Evolutionary conservation across 208 protist genomes (phyloP).

Genomic region (Trypanosoma theileri): DNA sequence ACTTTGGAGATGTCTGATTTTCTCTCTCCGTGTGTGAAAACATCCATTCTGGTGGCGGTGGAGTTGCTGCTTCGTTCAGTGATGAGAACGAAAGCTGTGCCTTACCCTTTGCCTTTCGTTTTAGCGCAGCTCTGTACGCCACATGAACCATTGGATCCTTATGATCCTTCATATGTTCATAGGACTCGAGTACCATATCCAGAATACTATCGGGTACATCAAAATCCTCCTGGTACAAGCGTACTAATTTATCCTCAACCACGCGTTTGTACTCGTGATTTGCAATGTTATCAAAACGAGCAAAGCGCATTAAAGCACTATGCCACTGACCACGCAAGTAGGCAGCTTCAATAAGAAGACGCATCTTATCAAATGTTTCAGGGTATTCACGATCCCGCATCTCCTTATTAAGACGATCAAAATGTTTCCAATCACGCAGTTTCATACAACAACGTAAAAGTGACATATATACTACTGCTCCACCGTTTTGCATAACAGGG

Average conservation of each 20-base stretch:
- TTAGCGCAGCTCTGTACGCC: constrained; percentile 50
- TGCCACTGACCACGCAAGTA: constrained; percentile 51
- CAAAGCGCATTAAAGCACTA: constrained; percentile 61
- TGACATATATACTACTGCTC: constrained; percentile 45
- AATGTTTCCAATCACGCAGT: constrained; percentile 53
- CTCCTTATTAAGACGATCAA: constrained; percentile 52
- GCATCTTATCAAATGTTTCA: constrained; percentile 74
- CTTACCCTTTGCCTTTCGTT: constrained; percentile 32
- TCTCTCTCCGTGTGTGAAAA: constrained; percentile 45
- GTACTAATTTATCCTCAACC: constrained; percentile 39
- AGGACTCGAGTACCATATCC: constrained; percentile 64
- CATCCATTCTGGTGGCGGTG: constrained; percentile 52
- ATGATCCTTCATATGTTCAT: constrained; percentile 42
- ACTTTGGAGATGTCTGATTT: constrained; percentile 20
- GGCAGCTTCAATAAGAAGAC: constrained; percentile 64
- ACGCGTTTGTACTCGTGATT: constrained; percentile 51
- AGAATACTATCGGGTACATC: constrained; percentile 44
- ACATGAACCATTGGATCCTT: constrained; percentile 45
- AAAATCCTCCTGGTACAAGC: constrained; percentile 64
- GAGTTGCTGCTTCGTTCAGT: constrained; percentile 8
- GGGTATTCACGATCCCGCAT: constrained; percentile 58
- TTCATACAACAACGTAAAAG: constrained; percentile 64
- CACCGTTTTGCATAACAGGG: constrained; percentile 34
- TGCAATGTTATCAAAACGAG: constrained; percentile 63
- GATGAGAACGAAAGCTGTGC: constrained; percentile 21